Percentiles rank a stretch among this genome's conserved stretches.
Evolutionary conservation across 2,329 filamentous ascomycete genomes (phyloP).

Genomic region (Camillea tinctor): DNA sequence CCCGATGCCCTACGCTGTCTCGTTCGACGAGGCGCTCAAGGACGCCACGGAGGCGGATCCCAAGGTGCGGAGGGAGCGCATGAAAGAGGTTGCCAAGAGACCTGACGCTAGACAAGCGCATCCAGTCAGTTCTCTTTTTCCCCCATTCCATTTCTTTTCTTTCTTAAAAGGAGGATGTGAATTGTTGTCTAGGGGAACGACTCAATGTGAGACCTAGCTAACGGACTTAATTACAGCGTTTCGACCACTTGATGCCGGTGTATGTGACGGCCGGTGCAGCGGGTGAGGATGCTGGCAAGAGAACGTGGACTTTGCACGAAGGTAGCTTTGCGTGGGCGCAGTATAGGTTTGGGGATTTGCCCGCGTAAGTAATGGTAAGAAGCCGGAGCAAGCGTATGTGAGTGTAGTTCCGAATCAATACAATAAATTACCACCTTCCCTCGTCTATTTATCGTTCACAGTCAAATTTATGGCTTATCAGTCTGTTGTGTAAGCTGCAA

Average conservation of each 20-base stretch:
- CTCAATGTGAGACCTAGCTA: background rate
- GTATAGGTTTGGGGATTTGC: slow-evolving; percentile 44
- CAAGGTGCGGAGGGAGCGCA: slow-evolving; percentile 36
- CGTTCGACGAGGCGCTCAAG: slow-evolving; percentile 67
- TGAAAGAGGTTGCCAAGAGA: slow-evolving; percentile 40
- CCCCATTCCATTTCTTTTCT: background rate
- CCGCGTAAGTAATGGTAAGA: slow-evolving; percentile 4
- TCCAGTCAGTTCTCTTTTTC: slow-evolving; percentile 30
- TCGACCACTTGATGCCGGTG: slow-evolving; percentile 51
- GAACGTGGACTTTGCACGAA: slow-evolving; percentile 47
- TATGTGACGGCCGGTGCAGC: slow-evolving; percentile 48
- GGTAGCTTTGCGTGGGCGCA: slow-evolving; percentile 46
- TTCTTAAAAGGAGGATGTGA: background rate
- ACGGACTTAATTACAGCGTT: slow-evolving; percentile 27
- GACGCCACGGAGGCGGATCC: slow-evolving; percentile 56
- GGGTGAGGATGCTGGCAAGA: slow-evolving; percentile 40
- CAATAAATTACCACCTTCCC: too few relatives aligned
- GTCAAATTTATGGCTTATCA: too few relatives aligned
- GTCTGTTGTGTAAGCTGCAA: too few relatives aligned
- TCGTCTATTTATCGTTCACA: too few relatives aligned
- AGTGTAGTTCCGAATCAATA: too few relatives aligned
- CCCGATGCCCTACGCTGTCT: slow-evolving; percentile 56
- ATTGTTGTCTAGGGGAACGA: background rate
- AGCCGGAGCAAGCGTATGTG: too few relatives aligned
- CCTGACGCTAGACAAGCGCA: slow-evolving; percentile 48